A percentile compares a stretch with the other conserved stretches of the same genome.
phyloP scores from a whole-genome alignment of 805 yeast species.

The Saccharomycopsis sp. region DNA sequence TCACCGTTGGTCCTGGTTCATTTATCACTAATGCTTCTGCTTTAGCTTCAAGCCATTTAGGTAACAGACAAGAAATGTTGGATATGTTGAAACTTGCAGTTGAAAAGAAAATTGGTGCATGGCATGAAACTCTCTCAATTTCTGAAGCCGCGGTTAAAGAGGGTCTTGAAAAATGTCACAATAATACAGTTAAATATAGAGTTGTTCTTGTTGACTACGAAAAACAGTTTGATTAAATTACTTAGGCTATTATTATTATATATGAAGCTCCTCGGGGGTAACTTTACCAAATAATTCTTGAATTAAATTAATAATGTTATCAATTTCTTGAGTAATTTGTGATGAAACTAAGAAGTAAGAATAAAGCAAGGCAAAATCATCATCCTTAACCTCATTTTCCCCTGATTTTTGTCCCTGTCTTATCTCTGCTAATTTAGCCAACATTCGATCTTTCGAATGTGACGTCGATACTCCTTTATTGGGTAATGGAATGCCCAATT shows the following conservation, averaged over 20 bases:
- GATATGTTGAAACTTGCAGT: constrained; percentile 35
- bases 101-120: constrained; percentile 30
- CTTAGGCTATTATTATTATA: not conserved
- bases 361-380: constrained; percentile 71
- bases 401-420: constrained; percentile 33
- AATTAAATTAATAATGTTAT: constrained; percentile 46
- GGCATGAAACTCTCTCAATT: constrained; percentile 33
- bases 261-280: constrained; percentile 26
- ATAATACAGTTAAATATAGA: constrained; percentile 35
- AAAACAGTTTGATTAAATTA: constrained; percentile 29
- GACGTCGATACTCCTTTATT: constrained; percentile 70
- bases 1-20: constrained; percentile 38
- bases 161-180: constrained; percentile 31
- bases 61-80: constrained; percentile 31
- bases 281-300: constrained; percentile 60
- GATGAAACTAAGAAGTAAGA: constrained; percentile 68
- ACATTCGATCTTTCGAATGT: constrained; percentile 63
- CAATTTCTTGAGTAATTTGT: constrained; percentile 58
- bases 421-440: constrained; percentile 56
- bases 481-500: constrained; percentile 72
- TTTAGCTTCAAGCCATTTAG: constrained; percentile 30
- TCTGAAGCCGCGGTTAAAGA: constrained; percentile 28
- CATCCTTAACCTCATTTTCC: constrained; percentile 39
- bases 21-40: constrained; percentile 29
- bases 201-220: constrained; percentile 37